Percentiles rank a stretch among this genome's conserved stretches.
Evolutionary conservation across 306 rosid species (phyloP).

Genomic region (Fragaria iinumae): DNA sequence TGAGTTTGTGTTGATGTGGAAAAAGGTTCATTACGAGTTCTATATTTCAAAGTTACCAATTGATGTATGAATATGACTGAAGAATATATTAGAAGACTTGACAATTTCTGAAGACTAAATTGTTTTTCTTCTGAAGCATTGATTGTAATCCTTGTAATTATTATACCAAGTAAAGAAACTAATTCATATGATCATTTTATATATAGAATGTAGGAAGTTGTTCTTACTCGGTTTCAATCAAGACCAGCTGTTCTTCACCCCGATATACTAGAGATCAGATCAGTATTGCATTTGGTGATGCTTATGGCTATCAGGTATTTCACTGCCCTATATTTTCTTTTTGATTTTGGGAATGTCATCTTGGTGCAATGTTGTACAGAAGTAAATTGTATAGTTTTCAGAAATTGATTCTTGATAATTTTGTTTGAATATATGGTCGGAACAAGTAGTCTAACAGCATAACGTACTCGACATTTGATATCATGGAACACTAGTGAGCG

Average conservation of each 20-base stretch:
- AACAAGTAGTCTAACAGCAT: background rate
- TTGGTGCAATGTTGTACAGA: background rate
- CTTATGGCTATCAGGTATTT: conserved; percentile 80
- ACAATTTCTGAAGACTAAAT: background rate
- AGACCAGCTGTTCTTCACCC: conserved; percentile 73
- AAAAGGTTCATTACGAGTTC: background rate
- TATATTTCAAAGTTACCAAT: background rate
- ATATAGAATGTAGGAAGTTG: conserved; percentile 50
- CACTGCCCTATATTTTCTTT: background rate
- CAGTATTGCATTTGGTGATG: conserved; percentile 82
- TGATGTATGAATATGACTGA: background rate
- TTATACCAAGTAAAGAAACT: background rate
- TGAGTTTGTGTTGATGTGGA: background rate
- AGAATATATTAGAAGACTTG: background rate
- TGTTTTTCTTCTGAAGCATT: background rate
- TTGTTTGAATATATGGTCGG: background rate
- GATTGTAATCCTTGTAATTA: background rate
- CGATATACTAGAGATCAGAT: conserved; percentile 70
- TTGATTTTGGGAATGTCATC: background rate
- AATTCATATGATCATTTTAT: background rate
- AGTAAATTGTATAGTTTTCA: background rate
- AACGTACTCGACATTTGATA: background rate
- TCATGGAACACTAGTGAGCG: background rate
- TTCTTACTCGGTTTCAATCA: conserved; percentile 57
- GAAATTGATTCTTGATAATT: background rate